Evolutionary conservation across 495 filamentous ascomycete species (phyloP), one percentile per base, ranked within the genome.

Genomic region (Terfezia claveryi): DNA sequence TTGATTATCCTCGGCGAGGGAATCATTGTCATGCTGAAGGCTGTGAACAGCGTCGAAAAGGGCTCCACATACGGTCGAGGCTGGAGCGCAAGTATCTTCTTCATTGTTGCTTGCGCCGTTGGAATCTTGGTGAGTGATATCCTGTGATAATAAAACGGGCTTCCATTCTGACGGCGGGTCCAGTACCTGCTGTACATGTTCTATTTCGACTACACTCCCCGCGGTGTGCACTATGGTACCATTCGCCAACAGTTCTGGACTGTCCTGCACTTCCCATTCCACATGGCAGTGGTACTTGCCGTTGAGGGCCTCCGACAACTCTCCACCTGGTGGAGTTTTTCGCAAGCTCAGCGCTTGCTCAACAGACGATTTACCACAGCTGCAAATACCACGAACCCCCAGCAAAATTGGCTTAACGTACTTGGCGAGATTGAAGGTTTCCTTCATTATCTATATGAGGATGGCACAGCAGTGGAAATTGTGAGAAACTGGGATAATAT

Each of bases 1-100:
- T 70, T 83, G 50, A 82, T 82, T 59, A 80, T 82, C 55, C 73
- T 83, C 51, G 81, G 81, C 20, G 79, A 83, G 66, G 78, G 79
- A 36, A 72, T 81, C 37, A 74, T 74, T 58, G 68, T 69, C 14
- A 66, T 75, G 55, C 73, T 73, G 41, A 69, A 74, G 38, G 71
- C 76, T 59, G 72, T 77, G 53, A 77, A 75, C 60, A 72, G 73
- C 53, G 74, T 78, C 54, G 71, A 49, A n/a, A 20, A 49, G 44
- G 44, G 14, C 8, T n/a, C 44, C 44, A 20, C 44, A 49, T 49
- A 49, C 44, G 27, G 27, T 32, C 27, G 27, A 32, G 27, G 27
- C 1, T 32, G 27, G 27, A 49, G 14, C 44, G 44, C 44, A 49
- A 49, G 14, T 20, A 49, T 49, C 3, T 49, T 49, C 44, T 49